These are phyloP conservation scores for Nannochloropsis granulata DNA, from an alignment of 108 stramenopile genomes.

Conservation along the genomic window DNA sequence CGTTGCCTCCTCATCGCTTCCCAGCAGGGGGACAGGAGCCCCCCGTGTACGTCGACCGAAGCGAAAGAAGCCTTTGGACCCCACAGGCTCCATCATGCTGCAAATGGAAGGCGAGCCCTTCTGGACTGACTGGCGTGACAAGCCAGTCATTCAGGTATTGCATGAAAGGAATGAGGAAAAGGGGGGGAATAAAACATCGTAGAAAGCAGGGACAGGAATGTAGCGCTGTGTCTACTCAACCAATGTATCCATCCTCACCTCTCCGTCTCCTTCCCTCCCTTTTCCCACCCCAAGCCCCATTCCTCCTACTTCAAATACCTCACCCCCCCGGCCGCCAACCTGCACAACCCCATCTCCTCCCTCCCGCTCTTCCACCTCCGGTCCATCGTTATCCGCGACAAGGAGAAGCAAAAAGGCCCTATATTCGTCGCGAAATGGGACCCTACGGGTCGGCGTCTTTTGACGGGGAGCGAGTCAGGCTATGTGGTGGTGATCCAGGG, in stretches of 20 bases:
- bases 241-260: background rate
- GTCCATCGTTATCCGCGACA: background rate
- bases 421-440: background rate
- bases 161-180: background rate
- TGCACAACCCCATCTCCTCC: background rate
- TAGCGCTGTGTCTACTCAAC: background rate
- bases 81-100: background rate
- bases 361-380: background rate
- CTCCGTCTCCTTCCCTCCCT: background rate
- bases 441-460: too few species aligned
- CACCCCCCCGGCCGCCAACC: background rate
- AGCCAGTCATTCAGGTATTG: background rate
- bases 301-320: background rate
- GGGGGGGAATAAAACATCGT: background rate
- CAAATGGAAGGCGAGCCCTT: background rate
- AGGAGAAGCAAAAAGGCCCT: background rate
- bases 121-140: background rate
- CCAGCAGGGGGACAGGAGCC: background rate
- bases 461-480: too few species aligned
- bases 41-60: background rate
- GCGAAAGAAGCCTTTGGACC: background rate
- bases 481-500: too few species aligned
- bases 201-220: background rate
- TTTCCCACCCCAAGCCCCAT: background rate
- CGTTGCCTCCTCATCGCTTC: background rate